Percentiles rank a stretch among this genome's conserved stretches.
Evolutionary conservation across 2,329 filamentous ascomycete genomes (phyloP).

Genomic region (Hymenoscyphus fructigenus): DNA sequence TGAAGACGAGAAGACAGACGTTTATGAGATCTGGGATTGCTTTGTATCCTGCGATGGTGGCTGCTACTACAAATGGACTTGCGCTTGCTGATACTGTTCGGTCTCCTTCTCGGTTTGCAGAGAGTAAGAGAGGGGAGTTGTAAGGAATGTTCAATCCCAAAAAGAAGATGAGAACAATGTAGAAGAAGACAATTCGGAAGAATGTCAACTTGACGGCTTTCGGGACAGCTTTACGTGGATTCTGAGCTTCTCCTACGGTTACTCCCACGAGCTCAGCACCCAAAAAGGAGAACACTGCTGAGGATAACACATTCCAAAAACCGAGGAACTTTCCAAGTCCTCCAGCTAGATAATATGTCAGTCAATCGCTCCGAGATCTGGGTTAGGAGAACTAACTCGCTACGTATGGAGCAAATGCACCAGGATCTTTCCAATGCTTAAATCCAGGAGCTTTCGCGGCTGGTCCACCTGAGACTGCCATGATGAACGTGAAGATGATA

Average conservation of each 20-base stretch:
- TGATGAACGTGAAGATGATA: conserved; percentile 63
- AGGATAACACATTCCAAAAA: conserved; percentile 52
- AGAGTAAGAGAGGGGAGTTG: conserved; percentile 56
- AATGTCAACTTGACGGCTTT: conserved; percentile 61
- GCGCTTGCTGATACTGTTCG: conserved; percentile 45
- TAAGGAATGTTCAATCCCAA: conserved; percentile 64
- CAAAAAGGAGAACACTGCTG: conserved; percentile 59
- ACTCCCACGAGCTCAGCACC: conserved; percentile 63
- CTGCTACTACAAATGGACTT: conserved; percentile 55
- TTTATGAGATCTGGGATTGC: conserved; percentile 68
- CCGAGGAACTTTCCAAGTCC: conserved; percentile 54
- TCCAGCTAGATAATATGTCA: conserved; percentile 44
- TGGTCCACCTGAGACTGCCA: conserved; percentile 64
- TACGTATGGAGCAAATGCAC: conserved; percentile 40
- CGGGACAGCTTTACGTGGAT: conserved; percentile 64
- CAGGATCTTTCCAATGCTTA: conserved; percentile 48
- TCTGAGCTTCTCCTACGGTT: conserved; percentile 63
- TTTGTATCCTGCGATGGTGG: conserved; percentile 62
- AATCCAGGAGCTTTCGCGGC: conserved; percentile 52
- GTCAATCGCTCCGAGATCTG: conserved; percentile 10
- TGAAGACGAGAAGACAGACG: conserved; percentile 66
- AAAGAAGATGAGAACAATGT: conserved; percentile 58
- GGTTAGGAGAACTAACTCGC: conserved; percentile 20
- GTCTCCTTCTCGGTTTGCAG: conserved; percentile 43
- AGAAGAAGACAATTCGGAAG: conserved; percentile 62